Conservation (phyloP, 2,329 filamentous ascomycete species). For the Alternaria postmessia region DNA sequence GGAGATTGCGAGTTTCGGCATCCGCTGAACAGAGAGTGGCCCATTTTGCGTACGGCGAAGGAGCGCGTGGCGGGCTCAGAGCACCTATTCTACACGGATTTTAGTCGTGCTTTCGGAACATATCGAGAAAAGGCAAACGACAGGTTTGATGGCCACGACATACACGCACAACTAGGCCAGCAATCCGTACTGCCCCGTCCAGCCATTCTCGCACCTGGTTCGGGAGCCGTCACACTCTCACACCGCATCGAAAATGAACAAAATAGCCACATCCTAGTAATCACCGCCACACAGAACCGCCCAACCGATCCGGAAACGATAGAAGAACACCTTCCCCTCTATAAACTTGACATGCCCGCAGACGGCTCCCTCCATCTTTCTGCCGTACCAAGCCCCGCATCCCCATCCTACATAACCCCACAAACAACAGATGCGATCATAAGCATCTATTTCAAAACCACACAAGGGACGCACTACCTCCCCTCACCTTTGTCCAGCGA, state of each 20-base stretch:
- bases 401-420: conserved; percentile 8
- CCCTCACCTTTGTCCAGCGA: background rate
- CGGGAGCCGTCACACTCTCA: conserved; percentile 11
- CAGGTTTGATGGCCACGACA: conserved; percentile 23
- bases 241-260: conserved; percentile 22
- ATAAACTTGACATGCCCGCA: conserved; percentile 45
- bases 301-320: background rate
- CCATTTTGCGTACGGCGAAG: conserved; percentile 41
- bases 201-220: background rate
- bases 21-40: conserved; percentile 30
- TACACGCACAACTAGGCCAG: conserved; percentile 43
- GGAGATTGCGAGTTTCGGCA: conserved; percentile 30
- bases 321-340: conserved; percentile 36
- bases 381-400: background rate
- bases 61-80: conserved; percentile 46
- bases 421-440: background rate
- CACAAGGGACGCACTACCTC: conserved; percentile 4
- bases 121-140: conserved; percentile 23
- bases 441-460: conserved; percentile 30
- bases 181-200: conserved; percentile 45
- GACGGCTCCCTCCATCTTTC: conserved; percentile 31
- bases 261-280: conserved; percentile 24
- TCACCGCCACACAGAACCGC: conserved; percentile 13
- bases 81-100: conserved; percentile 52
- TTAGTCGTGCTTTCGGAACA: conserved; percentile 41